These are phyloP conservation scores for Cunninghamia lanceolata DNA, from an alignment of 75 land plant genomes.

Conservation along the genomic window DNA sequence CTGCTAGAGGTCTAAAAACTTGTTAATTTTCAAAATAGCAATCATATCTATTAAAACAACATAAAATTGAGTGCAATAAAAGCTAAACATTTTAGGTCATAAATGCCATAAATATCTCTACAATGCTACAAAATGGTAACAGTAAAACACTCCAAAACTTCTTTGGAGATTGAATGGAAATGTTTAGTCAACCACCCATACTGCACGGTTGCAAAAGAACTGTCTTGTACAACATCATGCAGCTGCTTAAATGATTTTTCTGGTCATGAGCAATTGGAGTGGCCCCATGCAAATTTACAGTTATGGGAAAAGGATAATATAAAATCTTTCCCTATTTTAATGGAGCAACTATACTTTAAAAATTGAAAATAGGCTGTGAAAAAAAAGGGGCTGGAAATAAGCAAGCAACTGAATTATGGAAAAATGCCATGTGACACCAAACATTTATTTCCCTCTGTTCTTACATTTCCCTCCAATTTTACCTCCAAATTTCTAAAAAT, in stretches of 20 bases:
- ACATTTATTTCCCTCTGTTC: too few species aligned
- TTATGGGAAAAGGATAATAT: too few species aligned
- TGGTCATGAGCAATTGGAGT: too few species aligned
- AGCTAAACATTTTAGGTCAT: not conserved
- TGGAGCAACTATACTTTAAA: too few species aligned
- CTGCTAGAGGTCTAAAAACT: slow-evolving; percentile 23
- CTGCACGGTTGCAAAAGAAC: not conserved
- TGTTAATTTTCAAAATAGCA: not conserved
- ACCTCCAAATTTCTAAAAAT: too few species aligned
- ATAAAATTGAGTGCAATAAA: not conserved
- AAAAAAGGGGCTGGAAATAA: too few species aligned
- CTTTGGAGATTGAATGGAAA: not conserved
- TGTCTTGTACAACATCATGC: not conserved
- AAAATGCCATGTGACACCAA: too few species aligned
- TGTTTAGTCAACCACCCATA: not conserved
- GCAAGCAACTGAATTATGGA: too few species aligned
- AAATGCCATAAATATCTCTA: not conserved
- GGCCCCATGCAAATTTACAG: too few species aligned
- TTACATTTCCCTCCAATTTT: too few species aligned
- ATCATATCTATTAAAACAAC: not conserved
- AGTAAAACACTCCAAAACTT: not conserved
- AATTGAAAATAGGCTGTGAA: too few species aligned
- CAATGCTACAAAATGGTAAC: not conserved
- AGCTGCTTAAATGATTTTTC: not conserved
- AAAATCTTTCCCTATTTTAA: too few species aligned